Conservation (phyloP, 176 grass and related monocot species). For the maize (Zea mays) region DNA sequence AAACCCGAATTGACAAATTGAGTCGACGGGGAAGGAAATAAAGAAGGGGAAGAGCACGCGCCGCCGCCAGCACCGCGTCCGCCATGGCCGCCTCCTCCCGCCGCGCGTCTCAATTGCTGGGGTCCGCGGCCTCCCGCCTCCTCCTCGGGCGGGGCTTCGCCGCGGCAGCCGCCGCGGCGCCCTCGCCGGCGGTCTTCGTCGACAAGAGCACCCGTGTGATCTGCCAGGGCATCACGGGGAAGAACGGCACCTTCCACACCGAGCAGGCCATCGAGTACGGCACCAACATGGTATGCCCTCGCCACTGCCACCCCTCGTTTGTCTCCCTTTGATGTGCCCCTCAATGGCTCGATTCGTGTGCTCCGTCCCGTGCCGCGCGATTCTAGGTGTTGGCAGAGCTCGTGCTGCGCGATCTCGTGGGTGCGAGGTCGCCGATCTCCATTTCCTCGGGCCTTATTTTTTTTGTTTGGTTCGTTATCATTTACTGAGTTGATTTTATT, state of each 20-base stretch:
- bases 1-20: conserved; percentile 37
- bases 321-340: not conserved
- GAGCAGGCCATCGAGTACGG: conserved; percentile 99
- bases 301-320: not conserved
- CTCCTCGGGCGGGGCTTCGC: conserved; percentile 60
- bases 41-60: conserved; percentile 17
- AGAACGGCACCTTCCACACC: conserved; percentile 99
- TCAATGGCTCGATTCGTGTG: not conserved
- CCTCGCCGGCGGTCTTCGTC: conserved; percentile 83
- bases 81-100: conserved; percentile 57
- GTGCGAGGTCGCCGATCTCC: conserved; percentile 19
- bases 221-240: conserved; percentile 99
- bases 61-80: conserved; percentile 36
- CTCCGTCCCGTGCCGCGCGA: not conserved
- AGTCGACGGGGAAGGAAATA: not conserved
- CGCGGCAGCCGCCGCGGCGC: conserved; percentile 58
- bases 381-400: conserved; percentile 31
- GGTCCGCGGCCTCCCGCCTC: conserved; percentile 64
- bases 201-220: conserved; percentile 99
- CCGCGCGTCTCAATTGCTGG: conserved; percentile 66
- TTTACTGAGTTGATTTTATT: too few species aligned
- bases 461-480: not conserved
- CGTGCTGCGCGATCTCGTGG: conserved; percentile 8
- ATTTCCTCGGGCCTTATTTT: conserved; percentile 4
- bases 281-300: conserved; percentile 77